Evolutionary conservation across 1,139 yeast genomes (phyloP).

Genomic region (Yamadazyma atlantica): DNA sequence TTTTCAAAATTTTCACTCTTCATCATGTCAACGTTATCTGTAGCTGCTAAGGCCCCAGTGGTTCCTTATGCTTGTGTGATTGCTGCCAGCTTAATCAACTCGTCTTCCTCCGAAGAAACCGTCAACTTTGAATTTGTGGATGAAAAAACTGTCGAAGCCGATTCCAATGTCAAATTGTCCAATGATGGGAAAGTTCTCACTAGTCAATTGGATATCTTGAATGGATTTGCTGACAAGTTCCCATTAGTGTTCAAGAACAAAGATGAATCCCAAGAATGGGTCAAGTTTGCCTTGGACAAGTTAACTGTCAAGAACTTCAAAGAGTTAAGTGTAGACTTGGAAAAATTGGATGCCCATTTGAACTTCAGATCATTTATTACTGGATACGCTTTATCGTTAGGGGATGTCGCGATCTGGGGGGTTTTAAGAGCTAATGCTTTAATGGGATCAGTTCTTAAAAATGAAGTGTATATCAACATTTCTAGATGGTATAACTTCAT

Average conservation of each 20-base stretch:
- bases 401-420: conserved; percentile 94
- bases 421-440: conserved; percentile 88
- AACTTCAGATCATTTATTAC: conserved; percentile 79
- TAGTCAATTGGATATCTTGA: conserved; percentile 45
- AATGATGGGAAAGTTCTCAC: conserved; percentile 47
- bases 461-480: conserved; percentile 77
- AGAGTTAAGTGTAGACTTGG: conserved; percentile 72
- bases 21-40: conserved; percentile 36
- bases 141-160: conserved; percentile 49
- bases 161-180: conserved; percentile 39
- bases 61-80: conserved; percentile 79
- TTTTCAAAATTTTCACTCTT: neutral
- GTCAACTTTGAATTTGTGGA: conserved; percentile 67
- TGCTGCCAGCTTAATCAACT: conserved; percentile 74
- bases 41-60: conserved; percentile 85
- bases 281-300: conserved; percentile 64
- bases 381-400: conserved; percentile 65
- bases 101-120: conserved; percentile 41
- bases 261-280: conserved; percentile 55
- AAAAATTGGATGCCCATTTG: conserved; percentile 71
- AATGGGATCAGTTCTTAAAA: conserved; percentile 87
- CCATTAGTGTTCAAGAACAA: conserved; percentile 36
- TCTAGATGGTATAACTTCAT: conserved; percentile 91
- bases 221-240: conserved; percentile 45
- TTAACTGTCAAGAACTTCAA: conserved; percentile 85